phyloP scores from a whole-genome alignment of 345 rosid genomes.

The Xanthoceras sorbifolium region DNA sequence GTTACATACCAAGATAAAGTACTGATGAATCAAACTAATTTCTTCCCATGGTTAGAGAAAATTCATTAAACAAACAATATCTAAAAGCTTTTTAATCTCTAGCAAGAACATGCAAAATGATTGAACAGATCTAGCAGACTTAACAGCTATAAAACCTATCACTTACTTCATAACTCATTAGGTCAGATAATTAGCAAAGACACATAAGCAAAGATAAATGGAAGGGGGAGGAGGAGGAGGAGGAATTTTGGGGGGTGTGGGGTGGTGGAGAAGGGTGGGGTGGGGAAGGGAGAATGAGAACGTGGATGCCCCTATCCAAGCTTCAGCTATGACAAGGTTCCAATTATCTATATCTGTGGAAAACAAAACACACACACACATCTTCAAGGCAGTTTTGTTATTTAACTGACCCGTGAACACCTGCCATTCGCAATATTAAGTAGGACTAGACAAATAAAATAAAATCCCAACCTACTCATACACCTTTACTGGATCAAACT shows the following conservation, averaged over 20 bases:
- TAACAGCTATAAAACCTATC: background rate
- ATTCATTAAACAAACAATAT: background rate
- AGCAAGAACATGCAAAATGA: background rate
- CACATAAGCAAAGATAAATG: background rate
- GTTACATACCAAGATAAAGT: background rate
- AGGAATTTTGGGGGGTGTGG: too few species aligned
- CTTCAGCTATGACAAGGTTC: too few species aligned
- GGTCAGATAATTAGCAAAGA: background rate
- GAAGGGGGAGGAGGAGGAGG: background rate
- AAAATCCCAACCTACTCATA: background rate
- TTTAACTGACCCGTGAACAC: background rate
- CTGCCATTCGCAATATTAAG: background rate
- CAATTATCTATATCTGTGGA: too few species aligned
- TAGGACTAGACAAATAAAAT: background rate
- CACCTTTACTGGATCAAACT: background rate
- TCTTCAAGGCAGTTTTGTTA: background rate
- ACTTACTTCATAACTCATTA: background rate
- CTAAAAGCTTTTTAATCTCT: background rate
- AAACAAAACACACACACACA: background rate
- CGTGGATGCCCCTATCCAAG: background rate
- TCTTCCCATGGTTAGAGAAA: background rate
- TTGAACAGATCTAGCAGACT: background rate
- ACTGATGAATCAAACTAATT: background rate
- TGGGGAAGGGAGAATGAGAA: background rate
- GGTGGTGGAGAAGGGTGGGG: too few species aligned